Base-by-base conservation (phyloP, 106 monocot genomes). In the Acanthochlamys bracteata region DNA sequence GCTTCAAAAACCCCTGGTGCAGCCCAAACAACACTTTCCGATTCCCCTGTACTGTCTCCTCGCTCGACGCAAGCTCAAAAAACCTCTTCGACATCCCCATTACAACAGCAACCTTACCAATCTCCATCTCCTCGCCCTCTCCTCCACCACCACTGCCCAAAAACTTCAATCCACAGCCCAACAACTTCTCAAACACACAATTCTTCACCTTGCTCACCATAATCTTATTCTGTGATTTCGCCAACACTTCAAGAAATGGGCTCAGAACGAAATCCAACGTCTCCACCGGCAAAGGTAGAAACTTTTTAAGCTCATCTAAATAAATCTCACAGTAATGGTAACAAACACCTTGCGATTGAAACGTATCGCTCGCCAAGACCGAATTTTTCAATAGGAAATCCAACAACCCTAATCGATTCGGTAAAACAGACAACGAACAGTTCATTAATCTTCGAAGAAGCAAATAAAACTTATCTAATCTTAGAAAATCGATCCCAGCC, bases 381-480 rank as follows among this genome's bases (percentile, higher is more conserved):
- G 82, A 81, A 55, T 74, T 80, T 54, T 85, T 76, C 6, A 49
- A 77, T 4, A 96, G 55, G 25, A 85, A 40, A 7, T 40, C 39
- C 33, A 0, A 81, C 43, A 10, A 85, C 22, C 9, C 25, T 63
- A 19, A 20, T 22, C 8, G 76, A 17, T 66, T 76, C 59, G 88
- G 66, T 11, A 91, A 57, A 25, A 71, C 61, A 59, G 91, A 91
- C 9, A 79, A 41, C 20, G 78, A 73, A 42, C 56, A 70, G 10
- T 49, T 49, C 65, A 91, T 41, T 43, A 91, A 82, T n/a, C 83
- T 54, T 43, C 96, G 67, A 39, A 85, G 74, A 51, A 98, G 73
- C 24, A 88, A 80, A 68, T 98, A 98, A 67, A 98, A 98, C 76
- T 98, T 98, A 49, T 98, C 85, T 24, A 98, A 68, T 57, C 96